Base-by-base conservation (phyloP, 2,329 filamentous ascomycete genomes). In the Diaporthe destruens region DNA sequence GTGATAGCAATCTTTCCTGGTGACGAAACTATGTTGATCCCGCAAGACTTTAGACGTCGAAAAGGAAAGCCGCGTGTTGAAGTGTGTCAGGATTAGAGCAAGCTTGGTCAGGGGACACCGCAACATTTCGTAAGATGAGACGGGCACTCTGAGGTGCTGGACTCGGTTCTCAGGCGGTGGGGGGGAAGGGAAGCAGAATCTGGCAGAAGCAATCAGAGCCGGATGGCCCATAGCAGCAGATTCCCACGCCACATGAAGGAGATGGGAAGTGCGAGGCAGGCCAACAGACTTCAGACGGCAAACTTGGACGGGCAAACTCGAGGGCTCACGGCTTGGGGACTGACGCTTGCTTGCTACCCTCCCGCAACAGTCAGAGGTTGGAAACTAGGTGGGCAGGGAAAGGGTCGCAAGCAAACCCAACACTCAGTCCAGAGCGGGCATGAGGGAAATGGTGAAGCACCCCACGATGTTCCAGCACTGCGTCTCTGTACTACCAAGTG, bases 301-400 rank as follows among this genome's bases (percentile, higher is more conserved):
- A 74, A 74, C 72, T 66, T 59, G 3, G 16, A 42, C n/a, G n/a
- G 49, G 56, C 72, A 74, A 72, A 71, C 63, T 57, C 29, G 34
- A 11, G 20, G 3, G 20, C 7, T 23, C 3, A 20, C 18, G 25
- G 32, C 23, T 12, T 44, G 56, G 11, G 23, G 39, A 20, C 9
- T 65, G 47, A 61, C 12, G 32, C 25, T n/a, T 56, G 55, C 39
- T 65, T 68, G 49, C 63, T 47, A 29, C 8, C 32, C 18, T 18
- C 9, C 54, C 32, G 18, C 49, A 32, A 20, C 20, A 59, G 12
- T 18, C 32, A 56, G 39, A 53, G 32, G 29, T 34, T 32, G 11
- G 32, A 44, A 14, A 53, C 20, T 32, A 23, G 6, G 20, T 2
- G 29, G 8, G 12, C 8, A 32, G 32, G 29, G 9, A 23, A 23